Conservation (phyloP, 352 stramenopile species). For the Pythium myriotylum region DNA sequence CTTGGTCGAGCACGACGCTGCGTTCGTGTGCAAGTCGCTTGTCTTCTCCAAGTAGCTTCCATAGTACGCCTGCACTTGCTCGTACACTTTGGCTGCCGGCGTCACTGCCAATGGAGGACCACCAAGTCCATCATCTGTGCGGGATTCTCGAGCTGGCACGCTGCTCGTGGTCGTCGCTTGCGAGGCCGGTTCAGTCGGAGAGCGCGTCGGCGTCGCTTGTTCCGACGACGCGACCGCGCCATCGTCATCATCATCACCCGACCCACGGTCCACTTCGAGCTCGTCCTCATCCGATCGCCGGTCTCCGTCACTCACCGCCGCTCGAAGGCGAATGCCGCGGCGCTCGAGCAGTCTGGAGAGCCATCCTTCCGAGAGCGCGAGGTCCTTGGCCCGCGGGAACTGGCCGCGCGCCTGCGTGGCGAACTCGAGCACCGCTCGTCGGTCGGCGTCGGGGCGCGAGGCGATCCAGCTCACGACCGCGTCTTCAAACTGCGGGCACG, state of each 20-base stretch:
- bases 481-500: slow-evolving; percentile 9
- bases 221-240: too few relatives aligned
- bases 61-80: slow-evolving; percentile 39
- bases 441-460: not conserved
- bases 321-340: not conserved
- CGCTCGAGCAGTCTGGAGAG: slow-evolving; percentile 10
- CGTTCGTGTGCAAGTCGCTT: slow-evolving; percentile 60
- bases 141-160: too few relatives aligned
- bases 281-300: not conserved
- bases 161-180: too few relatives aligned
- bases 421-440: slow-evolving; percentile 6
- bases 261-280: not conserved
- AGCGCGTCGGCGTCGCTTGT: too few relatives aligned
- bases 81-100: slow-evolving; percentile 10
- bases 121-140: too few relatives aligned
- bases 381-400: slow-evolving; percentile 8
- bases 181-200: too few relatives aligned
- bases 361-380: slow-evolving; percentile 18
- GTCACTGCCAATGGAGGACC: not conserved
- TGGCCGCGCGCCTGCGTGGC: not conserved
- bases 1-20: slow-evolving; percentile 44
- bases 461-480: slow-evolving; percentile 9
- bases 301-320: not conserved
- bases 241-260: too few relatives aligned
- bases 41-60: slow-evolving; percentile 38